phyloP scores from a whole-genome alignment of 106 monocot species.

The Allium cepa region DNA sequence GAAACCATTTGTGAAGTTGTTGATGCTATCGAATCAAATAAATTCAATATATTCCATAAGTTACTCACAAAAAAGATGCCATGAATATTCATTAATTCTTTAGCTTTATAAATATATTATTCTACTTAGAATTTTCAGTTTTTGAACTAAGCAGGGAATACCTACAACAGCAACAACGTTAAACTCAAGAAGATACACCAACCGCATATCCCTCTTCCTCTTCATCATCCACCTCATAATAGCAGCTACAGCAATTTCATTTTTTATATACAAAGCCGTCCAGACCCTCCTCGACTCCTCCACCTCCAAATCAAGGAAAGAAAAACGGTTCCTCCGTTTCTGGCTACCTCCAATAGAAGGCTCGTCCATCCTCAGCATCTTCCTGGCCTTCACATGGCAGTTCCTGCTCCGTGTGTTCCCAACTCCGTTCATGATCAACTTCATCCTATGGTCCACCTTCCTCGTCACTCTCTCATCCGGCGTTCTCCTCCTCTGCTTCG shows the following conservation, averaged over 20 bases:
- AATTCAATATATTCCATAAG: too few relatives aligned
- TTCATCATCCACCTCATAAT: conserved; percentile 62
- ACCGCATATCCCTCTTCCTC: conserved; percentile 55
- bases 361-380: conserved; percentile 46
- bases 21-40: too few relatives aligned
- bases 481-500: conserved; percentile 73
- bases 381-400: conserved; percentile 89
- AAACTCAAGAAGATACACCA: conserved; percentile 75
- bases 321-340: conserved; percentile 39
- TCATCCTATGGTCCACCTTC: conserved; percentile 77
- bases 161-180: conserved; percentile 10
- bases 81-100: too few relatives aligned
- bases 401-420: conserved; percentile 59
- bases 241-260: conserved; percentile 29
- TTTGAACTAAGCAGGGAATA: background rate
- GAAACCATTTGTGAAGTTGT: too few relatives aligned
- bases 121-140: too few relatives aligned
- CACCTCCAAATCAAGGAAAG: conserved; percentile 13
- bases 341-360: conserved; percentile 87
- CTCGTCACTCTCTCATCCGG: conserved; percentile 69
- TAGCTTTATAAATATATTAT: too few relatives aligned
- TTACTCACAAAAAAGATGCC: too few relatives aligned
- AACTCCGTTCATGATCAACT: conserved; percentile 29
- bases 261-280: conserved; percentile 71
- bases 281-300: conserved; percentile 17